Conservation (phyloP, 108 stramenopile genomes). For the Discostella pseudostelligera region DNA sequence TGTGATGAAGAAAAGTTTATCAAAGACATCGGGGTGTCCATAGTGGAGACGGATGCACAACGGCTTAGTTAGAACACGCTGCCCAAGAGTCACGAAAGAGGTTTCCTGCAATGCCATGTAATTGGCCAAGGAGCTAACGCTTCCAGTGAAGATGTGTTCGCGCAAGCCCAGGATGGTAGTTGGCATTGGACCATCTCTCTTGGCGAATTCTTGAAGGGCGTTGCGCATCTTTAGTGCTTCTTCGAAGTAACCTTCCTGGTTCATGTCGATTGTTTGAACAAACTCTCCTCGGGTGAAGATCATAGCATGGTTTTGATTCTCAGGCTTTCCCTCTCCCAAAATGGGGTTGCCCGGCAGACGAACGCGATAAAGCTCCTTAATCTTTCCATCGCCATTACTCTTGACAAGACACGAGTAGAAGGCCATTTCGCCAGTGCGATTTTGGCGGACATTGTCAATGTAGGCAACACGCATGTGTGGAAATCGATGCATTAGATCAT, state of each 20-base stretch:
- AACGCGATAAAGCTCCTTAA: conserved; percentile 93
- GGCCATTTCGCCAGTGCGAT: conserved; percentile 71
- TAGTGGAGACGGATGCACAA: conserved; percentile 95
- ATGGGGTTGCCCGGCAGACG: conserved; percentile 96
- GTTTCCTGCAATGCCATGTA: conserved; percentile 99
- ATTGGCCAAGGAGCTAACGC: conserved; percentile 95
- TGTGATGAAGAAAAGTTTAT: conserved; percentile 98
- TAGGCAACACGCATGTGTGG: conserved; percentile 96
- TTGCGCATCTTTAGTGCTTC: conserved; percentile 98
- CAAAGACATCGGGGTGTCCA: conserved; percentile 98
- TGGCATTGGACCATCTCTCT: conserved; percentile 84
- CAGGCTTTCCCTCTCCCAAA: conserved; percentile 98
- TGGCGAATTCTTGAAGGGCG: conserved; percentile 93
- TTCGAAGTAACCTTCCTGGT: conserved; percentile 98
- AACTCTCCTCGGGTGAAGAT: conserved; percentile 97
- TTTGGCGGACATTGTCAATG: conserved; percentile 91
- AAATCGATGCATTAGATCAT: conserved; percentile 89
- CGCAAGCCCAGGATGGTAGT: conserved; percentile 95
- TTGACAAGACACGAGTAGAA: conserved; percentile 95
- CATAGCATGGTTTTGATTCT: conserved; percentile 99
- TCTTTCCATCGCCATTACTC: conserved; percentile 75
- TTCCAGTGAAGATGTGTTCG: conserved; percentile 99
- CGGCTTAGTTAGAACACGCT: conserved; percentile 93
- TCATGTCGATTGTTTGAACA: conserved; percentile 99
- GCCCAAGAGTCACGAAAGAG: conserved; percentile 96